Evolutionary conservation across 2,329 filamentous ascomycete species (phyloP).

Genomic region (Fusarium brachygibbosum): DNA sequence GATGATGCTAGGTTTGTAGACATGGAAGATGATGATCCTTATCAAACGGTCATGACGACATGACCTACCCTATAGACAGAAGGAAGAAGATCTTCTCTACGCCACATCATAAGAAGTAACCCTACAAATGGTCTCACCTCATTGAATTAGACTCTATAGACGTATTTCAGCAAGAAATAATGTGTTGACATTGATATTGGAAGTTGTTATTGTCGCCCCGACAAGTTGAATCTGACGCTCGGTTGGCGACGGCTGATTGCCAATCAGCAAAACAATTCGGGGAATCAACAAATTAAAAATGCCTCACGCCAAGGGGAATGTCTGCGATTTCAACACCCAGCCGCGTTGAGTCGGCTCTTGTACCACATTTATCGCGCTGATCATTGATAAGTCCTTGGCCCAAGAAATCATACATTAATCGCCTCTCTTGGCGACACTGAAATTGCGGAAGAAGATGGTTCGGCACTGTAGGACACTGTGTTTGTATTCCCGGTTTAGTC

Average conservation of each 20-base stretch:
- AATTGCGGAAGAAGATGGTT: neutral
- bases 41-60: neutral
- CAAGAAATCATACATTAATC: neutral
- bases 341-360: neutral
- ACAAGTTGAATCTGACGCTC: neutral
- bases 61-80: neutral
- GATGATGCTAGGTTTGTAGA: accelerated
- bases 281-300: neutral
- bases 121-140: neutral
- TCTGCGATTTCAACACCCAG: neutral
- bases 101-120: too few relatives aligned
- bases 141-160: neutral
- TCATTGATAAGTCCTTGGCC: neutral
- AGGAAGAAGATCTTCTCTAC: neutral
- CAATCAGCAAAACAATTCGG: too few relatives aligned
- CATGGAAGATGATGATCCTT: neutral
- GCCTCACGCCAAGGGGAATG: neutral
- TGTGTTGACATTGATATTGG: too few relatives aligned
- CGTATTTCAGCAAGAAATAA: neutral
- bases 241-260: neutral
- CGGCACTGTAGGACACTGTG: too few relatives aligned
- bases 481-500: neutral
- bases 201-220: neutral
- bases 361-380: too few relatives aligned
- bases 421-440: too few relatives aligned